These are phyloP conservation scores for Epichloe aotearoae DNA, from an alignment of 2,329 filamentous ascomycete species.

Conservation along the genomic window DNA sequence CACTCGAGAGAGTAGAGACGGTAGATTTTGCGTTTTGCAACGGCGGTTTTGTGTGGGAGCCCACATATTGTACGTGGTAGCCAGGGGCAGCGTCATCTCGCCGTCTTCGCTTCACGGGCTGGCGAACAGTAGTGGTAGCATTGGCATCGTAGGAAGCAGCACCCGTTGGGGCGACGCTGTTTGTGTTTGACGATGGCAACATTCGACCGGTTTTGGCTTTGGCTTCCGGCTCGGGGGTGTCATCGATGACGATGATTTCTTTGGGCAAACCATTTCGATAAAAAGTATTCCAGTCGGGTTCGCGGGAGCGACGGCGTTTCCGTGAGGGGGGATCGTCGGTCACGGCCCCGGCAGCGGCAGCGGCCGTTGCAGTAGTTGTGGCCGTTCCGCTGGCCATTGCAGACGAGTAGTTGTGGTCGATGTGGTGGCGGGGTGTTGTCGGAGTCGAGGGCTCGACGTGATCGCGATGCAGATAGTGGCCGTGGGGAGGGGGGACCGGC, in stretches of 20 bases:
- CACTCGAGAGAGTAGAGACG: conserved; percentile 65
- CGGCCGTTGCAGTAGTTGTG: conserved; percentile 4
- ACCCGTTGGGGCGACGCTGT: conserved; percentile 17
- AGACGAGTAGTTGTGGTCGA: conserved; percentile 10
- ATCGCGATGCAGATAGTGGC: conserved; percentile 8
- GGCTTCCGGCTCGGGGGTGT: conserved; percentile 48
- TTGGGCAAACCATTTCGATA: conserved; percentile 74
- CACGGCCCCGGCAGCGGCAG: conserved; percentile 18
- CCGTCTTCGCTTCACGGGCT: conserved; percentile 62
- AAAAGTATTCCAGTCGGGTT: conserved; percentile 67
- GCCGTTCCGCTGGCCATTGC: conserved; percentile 10
- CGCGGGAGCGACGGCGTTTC: conserved; percentile 45
- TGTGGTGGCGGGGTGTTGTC: conserved; percentile 7
- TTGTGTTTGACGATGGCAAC: conserved; percentile 14
- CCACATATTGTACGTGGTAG: conserved; percentile 59
- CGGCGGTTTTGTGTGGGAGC: conserved; percentile 59
- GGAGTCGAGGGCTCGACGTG: conserved; percentile 12
- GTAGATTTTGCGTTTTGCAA: conserved; percentile 52
- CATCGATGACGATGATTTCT: conserved; percentile 76
- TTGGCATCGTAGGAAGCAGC: conserved; percentile 13
- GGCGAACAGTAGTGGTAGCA: conserved; percentile 19
- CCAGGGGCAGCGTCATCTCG: conserved; percentile 50
- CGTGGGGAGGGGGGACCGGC: conserved; percentile 19
- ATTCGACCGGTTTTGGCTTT: conserved; percentile 27
- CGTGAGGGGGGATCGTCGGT: conserved; percentile 21